Evolutionary conservation across 345 rosid genomes (phyloP).

Genomic region (Lepidium africanum): DNA sequence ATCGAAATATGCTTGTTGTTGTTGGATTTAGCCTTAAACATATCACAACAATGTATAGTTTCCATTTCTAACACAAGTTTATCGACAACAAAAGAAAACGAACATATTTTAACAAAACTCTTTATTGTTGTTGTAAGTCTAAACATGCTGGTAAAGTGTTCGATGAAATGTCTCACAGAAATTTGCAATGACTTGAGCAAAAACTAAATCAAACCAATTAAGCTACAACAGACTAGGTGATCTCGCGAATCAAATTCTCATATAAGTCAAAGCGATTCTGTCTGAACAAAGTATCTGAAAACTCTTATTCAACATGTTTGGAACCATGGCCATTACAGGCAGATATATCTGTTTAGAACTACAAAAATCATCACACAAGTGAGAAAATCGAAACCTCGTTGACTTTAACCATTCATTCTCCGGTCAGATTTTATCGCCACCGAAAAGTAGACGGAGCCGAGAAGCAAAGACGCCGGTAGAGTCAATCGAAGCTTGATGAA

Average conservation of each 20-base stretch:
- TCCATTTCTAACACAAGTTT: neutral
- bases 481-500: slow-evolving; percentile 72
- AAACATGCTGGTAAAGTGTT: slow-evolving; percentile 11
- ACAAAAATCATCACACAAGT: neutral
- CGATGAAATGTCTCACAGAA: slow-evolving; percentile 13
- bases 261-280: neutral
- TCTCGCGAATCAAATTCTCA: neutral
- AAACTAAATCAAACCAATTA: neutral
- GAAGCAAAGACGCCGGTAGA: slow-evolving; percentile 64
- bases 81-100: too few species aligned
- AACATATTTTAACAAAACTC: neutral
- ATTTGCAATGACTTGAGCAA: neutral
- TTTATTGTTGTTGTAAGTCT: too few species aligned
- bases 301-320: too few species aligned
- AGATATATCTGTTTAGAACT: neutral
- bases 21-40: neutral
- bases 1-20: neutral
- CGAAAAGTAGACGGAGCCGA: slow-evolving; percentile 67
- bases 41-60: neutral
- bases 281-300: neutral
- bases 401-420: neutral
- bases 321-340: neutral
- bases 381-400: neutral
- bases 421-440: slow-evolving; percentile 31
- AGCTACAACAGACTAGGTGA: neutral